Conservation (phyloP, 2,329 filamentous ascomycete genomes). For the Zymoseptoria passerinii region DNA sequence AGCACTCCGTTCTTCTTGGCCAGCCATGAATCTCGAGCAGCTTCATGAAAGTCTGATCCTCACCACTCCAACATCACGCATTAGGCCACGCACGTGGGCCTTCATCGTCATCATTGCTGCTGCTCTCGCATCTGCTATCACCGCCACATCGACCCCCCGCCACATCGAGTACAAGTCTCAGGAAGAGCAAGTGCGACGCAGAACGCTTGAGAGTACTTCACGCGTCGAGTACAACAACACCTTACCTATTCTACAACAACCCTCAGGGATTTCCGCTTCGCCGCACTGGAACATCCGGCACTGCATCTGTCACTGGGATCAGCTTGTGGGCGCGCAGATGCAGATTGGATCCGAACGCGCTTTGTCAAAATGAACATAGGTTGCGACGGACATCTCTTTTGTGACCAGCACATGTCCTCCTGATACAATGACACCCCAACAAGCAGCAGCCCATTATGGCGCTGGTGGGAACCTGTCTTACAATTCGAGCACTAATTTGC, state of each 20-base stretch:
- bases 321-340: background rate
- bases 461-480: conserved; percentile 4
- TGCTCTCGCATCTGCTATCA: background rate
- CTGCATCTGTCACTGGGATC: background rate
- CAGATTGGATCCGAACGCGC: background rate
- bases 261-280: background rate
- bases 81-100: background rate
- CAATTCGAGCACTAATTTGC: conserved; percentile 4
- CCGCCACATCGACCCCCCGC: background rate
- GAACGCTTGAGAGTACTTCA: background rate
- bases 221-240: background rate
- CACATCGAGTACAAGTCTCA: background rate
- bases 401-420: background rate
- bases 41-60: background rate
- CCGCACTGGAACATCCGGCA: background rate
- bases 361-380: background rate
- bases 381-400: background rate
- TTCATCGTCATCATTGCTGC: background rate
- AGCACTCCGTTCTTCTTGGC: background rate
- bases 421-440: background rate
- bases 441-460: background rate
- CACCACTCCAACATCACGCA: background rate
- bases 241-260: background rate
- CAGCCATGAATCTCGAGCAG: background rate
- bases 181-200: background rate